Base-by-base conservation (phyloP, 495 filamentous ascomycete species). In the Eremomyces bilateralis region DNA sequence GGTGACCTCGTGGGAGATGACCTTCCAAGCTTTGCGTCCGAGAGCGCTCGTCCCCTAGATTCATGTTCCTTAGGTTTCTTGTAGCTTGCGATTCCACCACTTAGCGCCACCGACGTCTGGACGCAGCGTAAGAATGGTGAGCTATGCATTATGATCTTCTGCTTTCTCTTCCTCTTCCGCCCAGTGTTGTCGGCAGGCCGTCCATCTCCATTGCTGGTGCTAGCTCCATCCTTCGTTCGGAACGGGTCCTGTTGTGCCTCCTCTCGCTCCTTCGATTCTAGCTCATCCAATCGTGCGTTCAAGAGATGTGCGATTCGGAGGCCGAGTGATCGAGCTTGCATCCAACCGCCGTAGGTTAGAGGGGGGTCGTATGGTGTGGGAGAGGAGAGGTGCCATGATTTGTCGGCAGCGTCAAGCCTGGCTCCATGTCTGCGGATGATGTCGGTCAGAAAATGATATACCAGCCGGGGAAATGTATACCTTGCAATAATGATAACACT, bases 321-420 rank as follows among this genome's bases (percentile, higher is more conserved):
- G 2, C 88, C 88, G 2, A 94, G 59, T 5, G 68, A 69, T 39
- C 75, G 73, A 33, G 76, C 71, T 49, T 94, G 85, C 15, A 67
- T 66, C 83, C 84, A 95, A 29, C 88, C 88, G 40, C 81, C 76
- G 48, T 93, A 95, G 12, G 84, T 93, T 31, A 99, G 64, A 28
- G 90, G 88, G 29, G 88, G 79, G 40, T 99, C 85, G 59, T 95
- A 95, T 3, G 88, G 90, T 2, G 79, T 85, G 2, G 83, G 75
- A 3, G 90, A 91, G n/a, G 79, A 74, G 10, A 93, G 63, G 56
- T 94, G 83, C 88, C 88, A 99, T 53, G 81, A 65, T 48, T 80
- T 78, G 59, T 95, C 82, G 40, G 82, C 80, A 29, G 80, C 79
- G 52, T 99, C 88, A 21, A 99, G 71, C 24, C 88, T 74, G 28